Evolutionary conservation across 805 yeast species (phyloP).

Genomic region (Yarrowia sp.): DNA sequence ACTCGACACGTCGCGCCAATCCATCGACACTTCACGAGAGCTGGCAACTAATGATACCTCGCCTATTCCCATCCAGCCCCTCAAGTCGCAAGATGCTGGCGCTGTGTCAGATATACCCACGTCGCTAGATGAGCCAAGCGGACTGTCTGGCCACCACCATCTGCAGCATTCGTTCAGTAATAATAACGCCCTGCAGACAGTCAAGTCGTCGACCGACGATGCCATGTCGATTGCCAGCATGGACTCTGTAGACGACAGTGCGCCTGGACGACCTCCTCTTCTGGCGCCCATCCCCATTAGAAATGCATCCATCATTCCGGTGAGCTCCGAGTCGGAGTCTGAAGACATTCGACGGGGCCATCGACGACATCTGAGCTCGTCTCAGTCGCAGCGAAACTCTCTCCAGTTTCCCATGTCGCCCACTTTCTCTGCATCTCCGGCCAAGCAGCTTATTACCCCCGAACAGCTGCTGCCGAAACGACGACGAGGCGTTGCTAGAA

Average conservation of each 20-base stretch:
- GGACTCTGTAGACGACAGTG: conserved; percentile 9
- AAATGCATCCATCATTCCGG: conserved; percentile 26
- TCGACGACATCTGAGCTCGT: conserved; percentile 31
- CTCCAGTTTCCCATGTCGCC: conserved; percentile 30
- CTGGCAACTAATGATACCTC: conserved; percentile 16
- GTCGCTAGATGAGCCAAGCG: conserved; percentile 19
- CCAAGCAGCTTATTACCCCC: conserved; percentile 33
- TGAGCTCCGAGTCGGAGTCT: conserved; percentile 36
- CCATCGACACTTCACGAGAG: conserved; percentile 6
- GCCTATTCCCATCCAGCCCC: conserved; percentile 25
- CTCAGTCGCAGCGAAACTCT: conserved; percentile 28
- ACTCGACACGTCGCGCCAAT: background rate
- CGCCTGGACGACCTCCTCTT: conserved; percentile 15
- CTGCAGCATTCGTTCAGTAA: conserved; percentile 5
- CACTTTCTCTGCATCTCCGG: conserved; percentile 32
- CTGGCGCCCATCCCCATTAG: conserved; percentile 33
- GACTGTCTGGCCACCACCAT: background rate
- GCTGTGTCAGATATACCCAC: conserved; percentile 11
- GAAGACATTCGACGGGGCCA: conserved; percentile 25
- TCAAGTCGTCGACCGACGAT: conserved; percentile 29
- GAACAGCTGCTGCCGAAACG: conserved; percentile 30
- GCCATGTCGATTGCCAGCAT: conserved; percentile 19
- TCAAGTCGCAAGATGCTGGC: conserved; percentile 16
- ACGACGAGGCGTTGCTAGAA: conserved; percentile 17
- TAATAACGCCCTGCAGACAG: conserved; percentile 13